Percentiles rank a stretch among this genome's conserved stretches.
phyloP scores from a whole-genome alignment of 495 filamentous ascomycete genomes.

The Neurospora sublineolata region DNA sequence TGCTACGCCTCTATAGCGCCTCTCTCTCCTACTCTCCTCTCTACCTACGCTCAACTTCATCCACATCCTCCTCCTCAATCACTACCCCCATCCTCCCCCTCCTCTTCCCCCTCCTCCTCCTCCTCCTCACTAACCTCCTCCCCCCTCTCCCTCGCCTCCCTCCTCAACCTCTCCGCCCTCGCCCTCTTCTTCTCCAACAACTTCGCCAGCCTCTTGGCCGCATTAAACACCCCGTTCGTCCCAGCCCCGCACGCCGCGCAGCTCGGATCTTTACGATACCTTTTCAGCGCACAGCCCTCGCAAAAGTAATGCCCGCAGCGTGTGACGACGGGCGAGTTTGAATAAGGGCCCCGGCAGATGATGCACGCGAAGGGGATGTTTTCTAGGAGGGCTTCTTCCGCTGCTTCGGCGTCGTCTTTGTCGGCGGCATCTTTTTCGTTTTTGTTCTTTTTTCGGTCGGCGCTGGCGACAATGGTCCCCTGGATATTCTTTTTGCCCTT shows the following conservation, averaged over 20 bases:
- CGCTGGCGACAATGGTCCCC: constrained; percentile 53
- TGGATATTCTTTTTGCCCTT: constrained; percentile 59
- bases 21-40: not conserved
- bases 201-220: constrained; percentile 69
- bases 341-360: constrained; percentile 75
- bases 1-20: not conserved
- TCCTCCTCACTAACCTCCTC: constrained; percentile 60
- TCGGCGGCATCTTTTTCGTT: constrained; percentile 30
- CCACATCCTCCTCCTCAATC: not conserved
- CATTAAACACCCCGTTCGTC: constrained; percentile 83
- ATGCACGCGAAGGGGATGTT: constrained; percentile 94
- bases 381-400: constrained; percentile 67
- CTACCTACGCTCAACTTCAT: not conserved
- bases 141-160: constrained; percentile 59
- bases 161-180: constrained; percentile 50
- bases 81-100: not conserved
- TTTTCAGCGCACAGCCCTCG: constrained; percentile 70
- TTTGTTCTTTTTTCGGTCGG: constrained; percentile 33
- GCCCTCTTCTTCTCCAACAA: constrained; percentile 76
- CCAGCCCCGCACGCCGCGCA: constrained; percentile 79
- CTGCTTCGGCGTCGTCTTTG: constrained; percentile 44
- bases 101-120: constrained; percentile 29
- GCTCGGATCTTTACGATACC: constrained; percentile 65
- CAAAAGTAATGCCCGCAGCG: constrained; percentile 96
- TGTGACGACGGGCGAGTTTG: constrained; percentile 63